These are phyloP conservation scores for Simplicillium aogashimaense DNA, from an alignment of 2,329 filamentous ascomycete genomes.

Conservation along the genomic window DNA sequence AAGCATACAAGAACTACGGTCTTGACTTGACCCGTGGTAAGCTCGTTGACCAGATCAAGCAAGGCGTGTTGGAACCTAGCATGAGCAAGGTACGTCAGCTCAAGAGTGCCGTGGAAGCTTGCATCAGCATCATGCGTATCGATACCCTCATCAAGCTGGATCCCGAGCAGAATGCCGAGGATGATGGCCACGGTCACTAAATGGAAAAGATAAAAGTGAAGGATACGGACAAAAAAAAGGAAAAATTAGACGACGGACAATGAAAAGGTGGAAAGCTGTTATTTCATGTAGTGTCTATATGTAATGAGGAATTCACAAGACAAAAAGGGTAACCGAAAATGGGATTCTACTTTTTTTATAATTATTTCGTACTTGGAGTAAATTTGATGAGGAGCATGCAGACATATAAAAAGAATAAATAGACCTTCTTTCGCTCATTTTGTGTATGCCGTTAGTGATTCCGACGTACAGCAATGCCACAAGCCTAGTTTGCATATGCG, in stretches of 20 bases:
- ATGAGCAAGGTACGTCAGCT: conserved; percentile 98
- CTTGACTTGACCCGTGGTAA: conserved; percentile 83
- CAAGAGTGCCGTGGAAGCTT: conserved; percentile 97
- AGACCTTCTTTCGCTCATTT: not conserved
- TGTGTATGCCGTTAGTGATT: too few species aligned
- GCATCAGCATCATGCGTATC: conserved; percentile 98
- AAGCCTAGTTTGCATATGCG: too few species aligned
- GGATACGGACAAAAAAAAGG: conserved; percentile 8
- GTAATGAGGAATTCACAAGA: too few species aligned
- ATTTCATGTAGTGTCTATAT: too few species aligned
- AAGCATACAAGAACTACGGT: conserved; percentile 98
- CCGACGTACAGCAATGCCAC: too few species aligned
- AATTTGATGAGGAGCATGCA: not conserved
- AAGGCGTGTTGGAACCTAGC: conserved; percentile 89
- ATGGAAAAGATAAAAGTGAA: conserved; percentile 10
- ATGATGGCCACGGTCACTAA: conserved; percentile 79
- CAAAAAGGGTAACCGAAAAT: too few species aligned
- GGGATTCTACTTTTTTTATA: too few species aligned
- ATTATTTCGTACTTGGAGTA: too few species aligned
- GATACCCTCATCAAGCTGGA: conserved; percentile 98
- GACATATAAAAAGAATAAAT: conserved; percentile 3
- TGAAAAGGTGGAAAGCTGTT: not conserved
- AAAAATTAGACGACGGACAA: not conserved
- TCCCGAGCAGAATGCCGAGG: conserved; percentile 66
- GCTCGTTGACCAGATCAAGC: conserved; percentile 88